phyloP scores from a whole-genome alignment of 225 moss, liverwort and hornwort genomes.

The Physcomitrellopsis africana region DNA sequence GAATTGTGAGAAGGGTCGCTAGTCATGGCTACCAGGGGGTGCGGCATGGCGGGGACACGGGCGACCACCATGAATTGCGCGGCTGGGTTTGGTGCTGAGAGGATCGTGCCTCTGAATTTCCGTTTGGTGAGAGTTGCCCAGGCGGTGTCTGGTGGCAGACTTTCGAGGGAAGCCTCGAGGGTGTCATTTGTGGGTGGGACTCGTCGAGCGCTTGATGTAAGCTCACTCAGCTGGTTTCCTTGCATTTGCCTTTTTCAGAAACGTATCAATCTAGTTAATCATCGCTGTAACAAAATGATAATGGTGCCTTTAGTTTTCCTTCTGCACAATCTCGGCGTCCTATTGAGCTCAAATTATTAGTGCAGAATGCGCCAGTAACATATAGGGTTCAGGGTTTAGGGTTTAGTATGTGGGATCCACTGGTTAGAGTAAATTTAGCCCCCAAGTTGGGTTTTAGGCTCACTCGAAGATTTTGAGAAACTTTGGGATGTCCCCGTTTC shows the following conservation, averaged over 20 bases:
- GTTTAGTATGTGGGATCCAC: slow-evolving; percentile 13
- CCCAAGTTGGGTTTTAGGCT: not conserved
- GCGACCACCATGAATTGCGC: not conserved
- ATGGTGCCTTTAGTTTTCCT: not conserved
- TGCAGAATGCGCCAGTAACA: not conserved
- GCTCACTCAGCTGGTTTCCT: not conserved
- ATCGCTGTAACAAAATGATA: not conserved
- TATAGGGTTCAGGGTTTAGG: slow-evolving; percentile 11
- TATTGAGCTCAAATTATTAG: not conserved
- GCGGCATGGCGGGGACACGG: not conserved
- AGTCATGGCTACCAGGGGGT: slow-evolving; percentile 25
- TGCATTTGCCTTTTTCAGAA: not conserved
- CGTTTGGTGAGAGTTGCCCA: not conserved
- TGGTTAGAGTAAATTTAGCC: not conserved
- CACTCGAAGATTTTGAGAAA: not conserved
- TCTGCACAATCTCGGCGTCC: not conserved
- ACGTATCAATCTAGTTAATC: not conserved
- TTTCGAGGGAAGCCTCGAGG: not conserved
- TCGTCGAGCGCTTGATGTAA: slow-evolving; percentile 10
- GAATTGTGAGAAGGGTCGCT: not conserved
- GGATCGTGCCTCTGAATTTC: not conserved
- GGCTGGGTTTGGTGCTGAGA: not conserved
- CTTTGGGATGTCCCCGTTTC: not conserved
- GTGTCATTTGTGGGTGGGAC: slow-evolving; percentile 8
- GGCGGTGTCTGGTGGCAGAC: slow-evolving; percentile 1